Conservation (phyloP, 2,329 filamentous ascomycete genomes). For the Calycina herbarum region DNA sequence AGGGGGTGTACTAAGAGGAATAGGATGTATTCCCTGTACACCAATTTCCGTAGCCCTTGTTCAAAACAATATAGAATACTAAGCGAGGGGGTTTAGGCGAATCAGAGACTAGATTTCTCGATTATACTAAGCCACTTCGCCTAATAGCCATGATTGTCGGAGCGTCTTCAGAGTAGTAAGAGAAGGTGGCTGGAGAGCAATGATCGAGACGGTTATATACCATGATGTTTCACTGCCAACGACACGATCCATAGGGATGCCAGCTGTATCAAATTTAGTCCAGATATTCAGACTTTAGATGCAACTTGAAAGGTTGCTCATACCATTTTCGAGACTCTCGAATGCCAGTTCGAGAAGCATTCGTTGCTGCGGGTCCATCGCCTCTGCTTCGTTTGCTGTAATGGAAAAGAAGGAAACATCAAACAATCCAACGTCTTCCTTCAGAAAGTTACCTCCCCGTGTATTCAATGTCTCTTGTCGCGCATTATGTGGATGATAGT, state of each 20-base stretch:
- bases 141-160: no score
- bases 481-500: slow-evolving; percentile 40
- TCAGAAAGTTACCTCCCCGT: slow-evolving; percentile 9
- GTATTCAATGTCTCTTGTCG: slow-evolving; percentile 3
- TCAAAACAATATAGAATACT: no score
- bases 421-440: slow-evolving; percentile 20
- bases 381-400: slow-evolving; percentile 25
- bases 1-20: no score
- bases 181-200: no score
- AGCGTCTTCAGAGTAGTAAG: no score
- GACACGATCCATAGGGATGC: slow-evolving; percentile 13
- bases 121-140: no score
- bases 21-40: no score
- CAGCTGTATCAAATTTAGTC: slow-evolving; percentile 4
- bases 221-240: slow-evolving; percentile 12
- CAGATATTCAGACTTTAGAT: neutral
- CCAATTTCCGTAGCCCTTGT: no score
- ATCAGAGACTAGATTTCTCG: no score
- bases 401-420: slow-evolving; percentile 25
- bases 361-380: slow-evolving; percentile 49
- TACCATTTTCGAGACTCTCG: slow-evolving; percentile 34
- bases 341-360: slow-evolving; percentile 46
- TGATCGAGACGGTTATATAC: no score
- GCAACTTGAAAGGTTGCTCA: neutral
- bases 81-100: no score